Evolutionary conservation across 2,329 filamentous ascomycete species (phyloP).

Genomic region (Talaromyces sp.): DNA sequence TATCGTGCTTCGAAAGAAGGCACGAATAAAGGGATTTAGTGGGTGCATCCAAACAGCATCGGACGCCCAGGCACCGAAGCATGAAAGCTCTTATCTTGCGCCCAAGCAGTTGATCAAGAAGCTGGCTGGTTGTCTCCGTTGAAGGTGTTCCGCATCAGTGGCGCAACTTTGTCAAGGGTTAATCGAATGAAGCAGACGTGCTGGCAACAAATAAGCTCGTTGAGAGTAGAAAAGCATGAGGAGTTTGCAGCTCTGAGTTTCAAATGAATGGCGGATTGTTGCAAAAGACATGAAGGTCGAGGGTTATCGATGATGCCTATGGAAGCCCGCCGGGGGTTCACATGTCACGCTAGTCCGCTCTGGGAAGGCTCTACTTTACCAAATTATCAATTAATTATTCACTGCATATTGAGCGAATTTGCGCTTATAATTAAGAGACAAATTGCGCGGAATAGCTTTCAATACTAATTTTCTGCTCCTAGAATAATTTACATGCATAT

Average conservation of each 20-base stretch:
- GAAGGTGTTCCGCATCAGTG: background rate
- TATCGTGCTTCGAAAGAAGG: slow-evolving; percentile 96
- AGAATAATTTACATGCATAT: background rate
- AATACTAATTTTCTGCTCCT: background rate
- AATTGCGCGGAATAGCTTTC: background rate
- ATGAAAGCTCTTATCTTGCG: slow-evolving; percentile 33
- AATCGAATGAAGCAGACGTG: background rate
- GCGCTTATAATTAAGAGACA: background rate
- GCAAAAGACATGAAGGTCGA: background rate
- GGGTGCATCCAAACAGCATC: slow-evolving; percentile 76
- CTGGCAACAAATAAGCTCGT: background rate
- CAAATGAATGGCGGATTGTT: background rate
- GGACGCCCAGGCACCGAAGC: slow-evolving; percentile 30
- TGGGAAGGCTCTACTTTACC: no score
- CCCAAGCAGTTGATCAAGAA: slow-evolving; percentile 16
- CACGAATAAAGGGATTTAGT: slow-evolving; percentile 95
- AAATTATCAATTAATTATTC: no score
- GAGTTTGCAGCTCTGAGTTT: background rate
- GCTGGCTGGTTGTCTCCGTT: background rate
- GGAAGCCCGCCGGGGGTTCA: slow-evolving; percentile 2
- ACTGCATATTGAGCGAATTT: background rate
- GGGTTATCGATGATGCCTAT: background rate
- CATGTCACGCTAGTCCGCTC: slow-evolving; percentile 12
- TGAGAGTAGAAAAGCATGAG: background rate
- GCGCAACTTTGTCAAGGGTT: background rate